Evolutionary conservation across 2,329 filamentous ascomycete species (phyloP), one percentile per base, ranked within the genome.

Genomic region (Penicillium sp.): DNA sequence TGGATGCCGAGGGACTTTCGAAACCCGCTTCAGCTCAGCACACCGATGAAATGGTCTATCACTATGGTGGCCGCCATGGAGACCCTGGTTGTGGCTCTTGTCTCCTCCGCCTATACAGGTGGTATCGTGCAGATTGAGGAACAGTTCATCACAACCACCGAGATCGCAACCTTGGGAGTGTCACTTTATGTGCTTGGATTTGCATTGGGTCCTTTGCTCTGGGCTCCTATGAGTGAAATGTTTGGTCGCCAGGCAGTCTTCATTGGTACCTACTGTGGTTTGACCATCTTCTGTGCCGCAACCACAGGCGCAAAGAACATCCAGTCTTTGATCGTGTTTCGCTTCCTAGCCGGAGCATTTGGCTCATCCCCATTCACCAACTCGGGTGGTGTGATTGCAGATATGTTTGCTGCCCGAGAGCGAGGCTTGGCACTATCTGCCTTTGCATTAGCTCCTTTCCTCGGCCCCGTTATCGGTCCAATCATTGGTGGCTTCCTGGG

Each of bases 401-500:
- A 88, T 66, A 83, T 86, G 72, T 87, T 86, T 63, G 67, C 76
- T 8, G 80, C 81, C 3, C 71, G 75, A 0, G 74, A 85, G 49
- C 74, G 85, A 59, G 84, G 85, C 57, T 57, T 81, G 43, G 88
- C 87, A 0, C 82, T 86, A 61, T 82, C 84, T 19, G 68, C 89
- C 29, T 91, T 90, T 65, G 84, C 87, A 4, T 80, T 85, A 16
- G 86, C 87, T 8, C 87, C 87, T 0, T 89, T 89, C 70, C 76
- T 90, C 55, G 87, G 87, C 1, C 86, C 88, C 0, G 82, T 74
- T 54, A 84, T 76, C 68, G 86, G 88, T 0, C 89, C 89, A 1
- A 85, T 90, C 46, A 82, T 83, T 7, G 86, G 86, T 60, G 87
- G 87, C 2, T 91, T 90, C 70, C 75, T 90, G 1, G 84, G 85